Base-by-base conservation (phyloP, 225 moss, liverwort and hornwort species). In the Pseudoscleropodium purum region DNA sequence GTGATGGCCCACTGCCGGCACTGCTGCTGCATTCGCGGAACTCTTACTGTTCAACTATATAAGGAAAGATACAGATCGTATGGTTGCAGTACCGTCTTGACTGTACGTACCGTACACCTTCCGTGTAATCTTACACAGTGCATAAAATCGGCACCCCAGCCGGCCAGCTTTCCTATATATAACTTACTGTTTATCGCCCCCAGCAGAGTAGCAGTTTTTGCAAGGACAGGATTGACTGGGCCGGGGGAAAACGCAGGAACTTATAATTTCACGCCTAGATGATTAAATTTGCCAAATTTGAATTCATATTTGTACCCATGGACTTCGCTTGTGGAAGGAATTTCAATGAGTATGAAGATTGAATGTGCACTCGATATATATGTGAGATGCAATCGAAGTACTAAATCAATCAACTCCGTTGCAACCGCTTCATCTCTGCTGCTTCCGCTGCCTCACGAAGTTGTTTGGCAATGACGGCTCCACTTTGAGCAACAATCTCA, bases 401-500 rank as follows among this genome's bases (percentile, higher is more conserved):
- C 7, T 13, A 34, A 51, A 21, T 62, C 23, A 15, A 24, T 82
- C 43, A 70, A 45, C 66, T 41, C 34, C 15, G 49, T 29, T 49
- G 34, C 49, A 75, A 41, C 61, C 91, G 68, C 75, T 51, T 67
- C 26, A 43, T 31, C 61, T 89, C 89, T 25, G 89, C 91, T 9
- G 77, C 86, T 69, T 91, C 91, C 3, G 89, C 89, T 41, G 91
- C 86, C 31, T 91, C 86, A 23, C 89, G 82, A 77, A 91, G 89
- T 36, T 91, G 91, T 77, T 89, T 86, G 24, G 91, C 91, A 23
- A 91, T 82, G 57, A 62, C 37, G 20, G 43, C 4, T 31, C 91
- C 89, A 89, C 82, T 89, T 54, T 86, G 88, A 52, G 88, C 89
- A 5, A 91, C 89, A 41, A 86, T 91, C 30, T 89, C 69, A 59